These are phyloP conservation scores for Colletotrichum noveboracense DNA, from an alignment of 2,329 filamentous ascomycete species.

Conservation along the genomic window DNA sequence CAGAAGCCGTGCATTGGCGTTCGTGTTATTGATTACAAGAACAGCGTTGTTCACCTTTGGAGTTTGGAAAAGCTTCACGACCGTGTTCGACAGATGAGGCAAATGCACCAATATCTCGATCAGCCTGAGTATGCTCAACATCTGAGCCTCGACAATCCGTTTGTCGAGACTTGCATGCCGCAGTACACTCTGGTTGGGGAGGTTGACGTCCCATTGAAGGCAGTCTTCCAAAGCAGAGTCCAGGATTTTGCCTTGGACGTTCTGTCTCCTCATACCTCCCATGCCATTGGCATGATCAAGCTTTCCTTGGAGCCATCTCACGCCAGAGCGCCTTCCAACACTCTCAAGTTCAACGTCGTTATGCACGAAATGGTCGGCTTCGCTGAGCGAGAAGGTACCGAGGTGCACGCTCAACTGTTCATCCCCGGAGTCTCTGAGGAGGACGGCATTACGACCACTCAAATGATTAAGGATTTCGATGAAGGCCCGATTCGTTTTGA, in stretches of 20 bases:
- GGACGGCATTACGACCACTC: constrained; percentile 91
- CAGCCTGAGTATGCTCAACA: constrained; percentile 94
- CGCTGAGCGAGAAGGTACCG: constrained; percentile 91
- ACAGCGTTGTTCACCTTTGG: constrained; percentile 88
- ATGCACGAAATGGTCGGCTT: constrained; percentile 97
- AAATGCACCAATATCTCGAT: constrained; percentile 96
- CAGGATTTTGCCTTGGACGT: constrained; percentile 94
- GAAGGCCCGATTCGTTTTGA: constrained; percentile 93
- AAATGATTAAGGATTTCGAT: constrained; percentile 93
- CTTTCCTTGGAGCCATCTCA: constrained; percentile 92
- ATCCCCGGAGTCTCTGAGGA: constrained; percentile 89
- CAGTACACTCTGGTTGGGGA: constrained; percentile 93
- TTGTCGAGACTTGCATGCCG: constrained; percentile 88
- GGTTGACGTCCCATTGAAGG: constrained; percentile 87
- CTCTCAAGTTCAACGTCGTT: constrained; percentile 96
- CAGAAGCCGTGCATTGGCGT: constrained; percentile 91
- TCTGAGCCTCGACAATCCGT: constrained; percentile 90
- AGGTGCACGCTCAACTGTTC: constrained; percentile 97
- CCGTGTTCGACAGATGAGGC: constrained; percentile 89
- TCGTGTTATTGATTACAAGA: constrained; percentile 88
- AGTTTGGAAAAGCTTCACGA: constrained; percentile 91
- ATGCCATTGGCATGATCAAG: constrained; percentile 88
- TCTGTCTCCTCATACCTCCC: constrained; percentile 88
- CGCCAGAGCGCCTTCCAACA: constrained; percentile 88
- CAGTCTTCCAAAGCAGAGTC: constrained; percentile 92